phyloP scores from a whole-genome alignment of 176 grass and related monocot species.

The Thinopyrum elongatum region DNA sequence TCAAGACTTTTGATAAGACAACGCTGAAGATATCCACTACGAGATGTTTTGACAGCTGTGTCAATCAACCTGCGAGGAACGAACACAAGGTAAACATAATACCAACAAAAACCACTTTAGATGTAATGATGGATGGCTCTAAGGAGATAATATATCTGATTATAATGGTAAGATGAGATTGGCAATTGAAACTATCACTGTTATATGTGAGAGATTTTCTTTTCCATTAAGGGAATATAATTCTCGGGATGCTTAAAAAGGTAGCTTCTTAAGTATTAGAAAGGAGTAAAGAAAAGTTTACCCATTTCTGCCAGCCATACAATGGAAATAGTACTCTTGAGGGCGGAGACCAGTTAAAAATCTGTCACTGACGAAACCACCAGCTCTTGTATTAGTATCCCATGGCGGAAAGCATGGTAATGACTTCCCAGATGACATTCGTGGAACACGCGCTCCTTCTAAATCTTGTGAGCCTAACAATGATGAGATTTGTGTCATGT shows the following conservation, averaged over 20 bases:
- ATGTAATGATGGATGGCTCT: not conserved
- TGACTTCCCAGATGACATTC: conserved; percentile 93
- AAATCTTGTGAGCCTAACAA: conserved; percentile 90
- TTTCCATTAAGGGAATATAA: not conserved
- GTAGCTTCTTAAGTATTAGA: conserved; percentile 15
- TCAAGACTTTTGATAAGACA: conserved; percentile 93
- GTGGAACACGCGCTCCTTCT: conserved; percentile 90
- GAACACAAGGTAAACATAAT: conserved; percentile 9
- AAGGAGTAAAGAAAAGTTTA: conserved; percentile 29
- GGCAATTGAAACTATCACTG: not conserved
- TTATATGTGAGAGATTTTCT: not conserved
- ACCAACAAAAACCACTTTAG: not conserved
- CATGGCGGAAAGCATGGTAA: conserved; percentile 90
- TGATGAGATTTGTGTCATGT: conserved; percentile 96
- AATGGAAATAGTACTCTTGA: conserved; percentile 99
- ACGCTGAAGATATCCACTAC: conserved; percentile 93
- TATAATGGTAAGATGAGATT: not conserved
- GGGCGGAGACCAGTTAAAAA: conserved; percentile 96
- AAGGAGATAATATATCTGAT: not conserved
- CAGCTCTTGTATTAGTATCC: conserved; percentile 77
- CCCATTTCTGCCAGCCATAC: conserved; percentile 99
- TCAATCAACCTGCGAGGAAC: conserved; percentile 70
- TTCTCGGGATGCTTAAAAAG: not conserved
- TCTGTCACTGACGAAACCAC: conserved; percentile 82
- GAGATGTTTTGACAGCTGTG: conserved; percentile 94